These are phyloP conservation scores for Brassica juncea DNA, from an alignment of 345 rosid genomes.

Conservation along the genomic window DNA sequence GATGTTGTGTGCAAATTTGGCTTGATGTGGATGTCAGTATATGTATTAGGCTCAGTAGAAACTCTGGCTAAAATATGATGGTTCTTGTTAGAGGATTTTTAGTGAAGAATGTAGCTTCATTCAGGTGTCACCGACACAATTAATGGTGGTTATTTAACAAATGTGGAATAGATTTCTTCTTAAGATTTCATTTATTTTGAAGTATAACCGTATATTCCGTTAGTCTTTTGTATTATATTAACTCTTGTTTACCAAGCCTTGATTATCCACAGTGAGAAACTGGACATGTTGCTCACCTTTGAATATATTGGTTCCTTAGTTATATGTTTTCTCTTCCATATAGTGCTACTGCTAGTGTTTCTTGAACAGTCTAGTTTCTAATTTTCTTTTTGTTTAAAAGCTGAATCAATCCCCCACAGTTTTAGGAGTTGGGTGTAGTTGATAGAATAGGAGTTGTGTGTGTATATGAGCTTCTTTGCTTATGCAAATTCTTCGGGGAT, in stretches of 20 bases:
- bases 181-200: not conserved
- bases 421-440: constrained; percentile 9
- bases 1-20: not conserved
- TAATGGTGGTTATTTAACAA: not conserved
- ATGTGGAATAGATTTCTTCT: not conserved
- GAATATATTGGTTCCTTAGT: not conserved
- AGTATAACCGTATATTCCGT: not conserved
- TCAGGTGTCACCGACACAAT: not conserved
- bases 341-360: not conserved
- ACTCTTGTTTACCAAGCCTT: constrained; percentile 11
- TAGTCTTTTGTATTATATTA: constrained; percentile 6
- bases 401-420: not conserved
- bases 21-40: not conserved
- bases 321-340: not conserved
- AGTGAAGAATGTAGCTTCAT: not conserved
- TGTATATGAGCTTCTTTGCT: constrained; percentile 20
- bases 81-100: not conserved
- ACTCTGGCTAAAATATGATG: not conserved
- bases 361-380: constrained; percentile 12
- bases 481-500: constrained; percentile 32
- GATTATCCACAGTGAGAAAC: constrained; percentile 5
- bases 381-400: not conserved
- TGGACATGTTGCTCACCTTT: not conserved
- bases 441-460: constrained; percentile 1
- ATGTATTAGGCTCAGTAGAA: not conserved